Conservation (phyloP, 2,329 filamentous ascomycete species). For the Exophiala bonariae region DNA sequence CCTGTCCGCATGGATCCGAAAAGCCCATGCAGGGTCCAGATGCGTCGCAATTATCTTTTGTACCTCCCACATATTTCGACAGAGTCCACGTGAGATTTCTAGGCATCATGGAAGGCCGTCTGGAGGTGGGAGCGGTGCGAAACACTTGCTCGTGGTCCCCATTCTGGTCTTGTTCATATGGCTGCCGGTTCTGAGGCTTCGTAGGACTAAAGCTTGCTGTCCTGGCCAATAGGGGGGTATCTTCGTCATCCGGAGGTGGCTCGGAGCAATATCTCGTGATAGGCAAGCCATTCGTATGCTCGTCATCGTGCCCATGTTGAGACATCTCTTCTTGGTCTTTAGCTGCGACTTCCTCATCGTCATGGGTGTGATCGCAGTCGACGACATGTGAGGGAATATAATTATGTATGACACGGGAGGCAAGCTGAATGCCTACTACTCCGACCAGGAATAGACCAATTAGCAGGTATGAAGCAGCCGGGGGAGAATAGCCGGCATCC, state of each 20-base stretch:
- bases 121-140: conserved; percentile 21
- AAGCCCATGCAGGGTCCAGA: conserved; percentile 62
- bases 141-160: conserved; percentile 12
- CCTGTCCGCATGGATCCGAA: conserved; percentile 60
- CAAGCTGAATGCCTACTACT: conserved; percentile 45
- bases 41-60: conserved; percentile 55
- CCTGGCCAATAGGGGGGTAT: conserved; percentile 29
- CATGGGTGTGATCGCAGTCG: conserved; percentile 50
- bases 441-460: conserved; percentile 50
- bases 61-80: conserved; percentile 50
- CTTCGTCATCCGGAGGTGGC: conserved; percentile 14
- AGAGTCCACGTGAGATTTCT: conserved; percentile 41
- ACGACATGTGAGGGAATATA: conserved; percentile 50
- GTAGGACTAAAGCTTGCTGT: conserved; percentile 16
- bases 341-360: conserved; percentile 36
- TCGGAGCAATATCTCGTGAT: conserved; percentile 8
- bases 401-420: conserved; percentile 46
- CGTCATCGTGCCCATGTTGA: conserved; percentile 27
- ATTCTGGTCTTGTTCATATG: conserved; percentile 3
- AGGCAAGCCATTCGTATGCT: conserved; percentile 25
- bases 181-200: conserved; percentile 5
- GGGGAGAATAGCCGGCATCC: conserved; percentile 65
- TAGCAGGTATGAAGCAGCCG: conserved; percentile 57
- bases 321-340: conserved; percentile 26
- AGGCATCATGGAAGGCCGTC: conserved; percentile 36